A percentile compares a stretch with the other conserved stretches of the same genome.
These are phyloP conservation scores for Heliosperma pusillum DNA, from an alignment of 148 eudicot species.

Conservation along the genomic window DNA sequence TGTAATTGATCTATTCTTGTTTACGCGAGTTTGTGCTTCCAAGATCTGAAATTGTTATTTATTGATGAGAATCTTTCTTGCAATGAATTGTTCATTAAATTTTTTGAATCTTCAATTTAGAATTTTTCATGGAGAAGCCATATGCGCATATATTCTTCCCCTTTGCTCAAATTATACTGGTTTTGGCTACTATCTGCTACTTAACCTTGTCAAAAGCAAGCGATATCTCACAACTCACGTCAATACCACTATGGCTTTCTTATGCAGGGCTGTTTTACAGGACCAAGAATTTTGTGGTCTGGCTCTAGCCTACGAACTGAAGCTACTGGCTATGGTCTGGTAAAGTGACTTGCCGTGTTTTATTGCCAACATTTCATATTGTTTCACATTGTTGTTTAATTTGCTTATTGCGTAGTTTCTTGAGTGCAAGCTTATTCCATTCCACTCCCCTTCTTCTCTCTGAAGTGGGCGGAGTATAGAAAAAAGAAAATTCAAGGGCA, in stretches of 20 bases:
- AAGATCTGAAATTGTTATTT: too few species aligned
- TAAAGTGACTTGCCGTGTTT: conserved; percentile 25
- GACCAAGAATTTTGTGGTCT: conserved; percentile 90
- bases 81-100: neutral
- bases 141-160: neutral
- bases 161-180: neutral
- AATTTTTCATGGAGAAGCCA: neutral
- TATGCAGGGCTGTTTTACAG: conserved; percentile 95
- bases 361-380: neutral
- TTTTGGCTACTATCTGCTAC: conserved; percentile 9
- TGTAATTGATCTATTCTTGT: too few species aligned
- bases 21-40: too few species aligned
- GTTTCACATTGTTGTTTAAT: neutral
- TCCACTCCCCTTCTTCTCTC: neutral
- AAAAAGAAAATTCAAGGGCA: neutral
- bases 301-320: conserved; percentile 90
- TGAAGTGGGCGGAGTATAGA: neutral
- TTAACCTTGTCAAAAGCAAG: conserved; percentile 2
- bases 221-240: neutral
- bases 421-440: neutral
- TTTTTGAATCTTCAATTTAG: neutral
- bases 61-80: neutral
- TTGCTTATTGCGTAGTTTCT: neutral
- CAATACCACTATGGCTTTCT: conserved; percentile 11
- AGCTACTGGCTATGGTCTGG: conserved; percentile 99